These are phyloP conservation scores for Trametes meyenii DNA, from an alignment of 768 basidiomycete species.

Conservation along the genomic window DNA sequence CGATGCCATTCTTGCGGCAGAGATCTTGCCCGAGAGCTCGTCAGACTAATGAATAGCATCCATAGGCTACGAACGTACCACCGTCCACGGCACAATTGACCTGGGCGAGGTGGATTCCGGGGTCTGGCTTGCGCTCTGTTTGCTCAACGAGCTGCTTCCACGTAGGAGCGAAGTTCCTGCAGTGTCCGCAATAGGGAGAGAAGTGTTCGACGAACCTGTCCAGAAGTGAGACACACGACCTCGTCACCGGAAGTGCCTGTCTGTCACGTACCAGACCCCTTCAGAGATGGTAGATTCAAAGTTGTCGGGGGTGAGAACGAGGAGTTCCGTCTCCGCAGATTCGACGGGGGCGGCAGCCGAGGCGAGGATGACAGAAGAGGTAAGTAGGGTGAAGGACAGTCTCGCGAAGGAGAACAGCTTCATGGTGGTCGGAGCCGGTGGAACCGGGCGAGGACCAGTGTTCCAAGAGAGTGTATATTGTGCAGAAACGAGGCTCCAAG, in stretches of 20 bases:
- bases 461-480: background rate
- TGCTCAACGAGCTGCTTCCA: constrained; percentile 72
- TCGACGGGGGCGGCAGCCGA: constrained; percentile 30
- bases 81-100: constrained; percentile 80
- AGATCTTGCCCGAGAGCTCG: constrained; percentile 57
- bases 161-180: constrained; percentile 75
- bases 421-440: constrained; percentile 4
- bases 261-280: constrained; percentile 59
- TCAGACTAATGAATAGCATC: background rate
- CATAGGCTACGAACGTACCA: constrained; percentile 48
- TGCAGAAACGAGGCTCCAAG: background rate
- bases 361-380: constrained; percentile 29
- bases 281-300: constrained; percentile 54
- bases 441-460: background rate
- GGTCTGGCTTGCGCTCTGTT: constrained; percentile 47
- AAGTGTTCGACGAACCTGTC: constrained; percentile 83
- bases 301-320: constrained; percentile 57
- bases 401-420: constrained; percentile 20
- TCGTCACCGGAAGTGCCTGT: background rate
- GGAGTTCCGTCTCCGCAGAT: constrained; percentile 30
- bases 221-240: background rate
- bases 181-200: constrained; percentile 86
- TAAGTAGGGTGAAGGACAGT: constrained; percentile 30
- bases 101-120: constrained; percentile 70
- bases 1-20: constrained; percentile 68